Evolutionary conservation across 1,139 yeast species (phyloP).

Genomic region (Saccharomyces hybrid): DNA sequence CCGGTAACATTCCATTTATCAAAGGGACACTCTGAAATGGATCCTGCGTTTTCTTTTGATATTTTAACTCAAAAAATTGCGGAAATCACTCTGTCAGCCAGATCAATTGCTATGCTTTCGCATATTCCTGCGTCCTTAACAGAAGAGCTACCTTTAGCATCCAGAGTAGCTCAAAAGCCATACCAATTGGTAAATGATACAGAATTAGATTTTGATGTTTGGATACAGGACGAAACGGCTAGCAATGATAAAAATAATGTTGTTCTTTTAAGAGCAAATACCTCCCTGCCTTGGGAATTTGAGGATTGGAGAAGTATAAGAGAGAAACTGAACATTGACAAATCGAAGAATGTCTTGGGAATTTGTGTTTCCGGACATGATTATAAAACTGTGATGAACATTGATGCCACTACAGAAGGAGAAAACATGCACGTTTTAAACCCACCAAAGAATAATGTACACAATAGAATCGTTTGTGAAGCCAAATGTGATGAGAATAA

Average conservation of each 20-base stretch:
- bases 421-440: conserved; percentile 63
- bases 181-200: conserved; percentile 78
- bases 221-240: conserved; percentile 68
- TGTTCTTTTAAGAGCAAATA: conserved; percentile 43
- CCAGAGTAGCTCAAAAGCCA: conserved; percentile 79
- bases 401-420: conserved; percentile 64
- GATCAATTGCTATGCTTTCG: conserved; percentile 71
- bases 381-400: conserved; percentile 49
- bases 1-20: conserved; percentile 69
- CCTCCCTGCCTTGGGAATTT: conserved; percentile 75
- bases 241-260: conserved; percentile 28
- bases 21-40: conserved; percentile 37
- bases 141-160: conserved; percentile 44
- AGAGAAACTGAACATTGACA: conserved; percentile 66
- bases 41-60: conserved; percentile 43
- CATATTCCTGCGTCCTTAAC: conserved; percentile 54
- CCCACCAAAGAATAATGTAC: conserved; percentile 59
- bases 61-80: conserved; percentile 68
- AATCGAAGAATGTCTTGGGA: conserved; percentile 52
- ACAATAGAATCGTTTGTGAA: conserved; percentile 68
- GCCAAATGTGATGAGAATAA: conserved; percentile 64
- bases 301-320: conserved; percentile 89
- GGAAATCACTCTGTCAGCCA: conserved; percentile 73
- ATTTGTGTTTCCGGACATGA: conserved; percentile 51
- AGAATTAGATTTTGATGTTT: conserved; percentile 67